Conservation (phyloP, 805 yeast species). For the Zygosaccharomyces rouxii region DNA sequence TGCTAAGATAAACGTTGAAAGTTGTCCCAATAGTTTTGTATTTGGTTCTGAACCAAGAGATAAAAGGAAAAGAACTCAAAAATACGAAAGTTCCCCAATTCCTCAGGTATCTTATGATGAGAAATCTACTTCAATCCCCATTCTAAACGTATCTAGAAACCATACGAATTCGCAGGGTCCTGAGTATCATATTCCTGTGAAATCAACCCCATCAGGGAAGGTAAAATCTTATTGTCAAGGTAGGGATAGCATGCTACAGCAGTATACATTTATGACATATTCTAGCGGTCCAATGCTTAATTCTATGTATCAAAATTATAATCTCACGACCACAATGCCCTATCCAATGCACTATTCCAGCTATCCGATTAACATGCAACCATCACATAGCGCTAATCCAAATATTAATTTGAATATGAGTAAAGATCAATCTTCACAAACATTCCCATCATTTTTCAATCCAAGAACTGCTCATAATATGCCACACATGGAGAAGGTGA, state of each 20-base stretch:
- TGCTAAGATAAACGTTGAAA: constrained; percentile 13
- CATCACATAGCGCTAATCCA: background rate
- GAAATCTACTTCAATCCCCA: constrained; percentile 1
- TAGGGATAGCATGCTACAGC: constrained; percentile 17
- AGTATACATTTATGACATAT: constrained; percentile 20
- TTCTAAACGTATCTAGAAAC: constrained; percentile 5
- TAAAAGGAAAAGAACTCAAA: constrained; percentile 9
- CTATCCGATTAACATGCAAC: constrained; percentile 7
- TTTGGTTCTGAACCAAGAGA: constrained; percentile 6
- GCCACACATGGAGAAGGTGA: constrained; percentile 63
- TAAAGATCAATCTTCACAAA: constrained; percentile 3
- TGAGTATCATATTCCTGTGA: constrained; percentile 12
- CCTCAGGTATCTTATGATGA: constrained; percentile 3
- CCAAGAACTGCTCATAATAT: constrained; percentile 61
- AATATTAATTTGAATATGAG: background rate
- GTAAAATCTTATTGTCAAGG: constrained; percentile 5
- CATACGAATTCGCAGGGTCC: constrained; percentile 8
- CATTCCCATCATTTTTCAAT: constrained; percentile 49
- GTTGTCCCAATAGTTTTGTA: constrained; percentile 17
- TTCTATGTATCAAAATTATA: constrained; percentile 15
- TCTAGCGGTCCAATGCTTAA: constrained; percentile 15
- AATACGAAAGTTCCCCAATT: constrained; percentile 17
- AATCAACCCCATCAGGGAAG: constrained; percentile 9
- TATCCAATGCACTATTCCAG: constrained; percentile 12
- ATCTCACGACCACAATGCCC: constrained; percentile 9